Base-by-base conservation (phyloP, 768 basidiomycete species). In the Mycena vulgaris region DNA sequence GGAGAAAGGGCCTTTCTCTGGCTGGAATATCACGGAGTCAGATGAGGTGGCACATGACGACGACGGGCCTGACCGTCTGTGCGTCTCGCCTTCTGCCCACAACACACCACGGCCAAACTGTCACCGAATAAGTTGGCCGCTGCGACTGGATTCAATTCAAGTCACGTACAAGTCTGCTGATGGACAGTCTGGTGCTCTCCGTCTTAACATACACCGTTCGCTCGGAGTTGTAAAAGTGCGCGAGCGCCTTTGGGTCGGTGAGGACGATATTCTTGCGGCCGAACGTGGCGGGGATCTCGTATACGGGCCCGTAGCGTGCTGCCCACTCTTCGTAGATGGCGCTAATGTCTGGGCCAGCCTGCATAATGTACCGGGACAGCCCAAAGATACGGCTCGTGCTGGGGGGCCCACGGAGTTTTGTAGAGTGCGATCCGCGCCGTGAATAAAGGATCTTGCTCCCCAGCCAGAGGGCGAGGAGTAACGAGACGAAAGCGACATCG, bases 1-100 rank as follows among this genome's bases (percentile, higher is more conserved):
- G 84, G 83, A 0, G 82, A 78, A 25, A 85, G 64, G 0, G 81
- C 76, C 63, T 82, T 83, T 14, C 85, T 77, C 53, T 82, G 83
- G 57, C 84, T 78, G 31, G 16, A 27, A 21, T 11, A 5, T 13
- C 17, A 19, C 19, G 21, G 4, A 14, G n/a, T n/a, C 49, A 19
- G 13, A 17, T 21, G 55, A 45, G 27, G 16, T 0, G 16, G 27
- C 1, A 27, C 45, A 52, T 27, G 40, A 10, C 21, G 23, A 19
- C 8, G 21, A n/a, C n/a, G 14, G 37, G 10, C 0, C 69, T 10
- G 0, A 77, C 76, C 77, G 59, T 55, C 74, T 78, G 63, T 78
- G 77, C 37, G 27, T 66, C 5, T 76, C 77, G 5, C 69, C 74
- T 58, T 76, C 73, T 11, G 73, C 64, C 73, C 74, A 61, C 23